Evolutionary conservation across 768 basidiomycete genomes (phyloP).

Genomic region (Pleurotus platypus): DNA sequence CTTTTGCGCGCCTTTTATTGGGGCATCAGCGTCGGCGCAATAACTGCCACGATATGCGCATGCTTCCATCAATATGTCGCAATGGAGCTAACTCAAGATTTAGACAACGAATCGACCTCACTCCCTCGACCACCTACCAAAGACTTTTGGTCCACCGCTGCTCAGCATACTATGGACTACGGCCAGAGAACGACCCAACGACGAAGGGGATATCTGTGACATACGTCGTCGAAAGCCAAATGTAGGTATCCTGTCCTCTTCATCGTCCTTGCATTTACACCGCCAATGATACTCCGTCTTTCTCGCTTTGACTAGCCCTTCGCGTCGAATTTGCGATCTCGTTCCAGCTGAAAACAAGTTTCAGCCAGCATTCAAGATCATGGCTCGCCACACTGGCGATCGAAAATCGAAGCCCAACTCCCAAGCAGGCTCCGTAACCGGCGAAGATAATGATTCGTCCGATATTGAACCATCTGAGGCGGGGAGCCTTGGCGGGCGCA

Average conservation of each 20-base stretch:
- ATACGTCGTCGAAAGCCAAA: conserved; percentile 61
- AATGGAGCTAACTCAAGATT: conserved; percentile 8
- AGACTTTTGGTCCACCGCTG: conserved; percentile 84
- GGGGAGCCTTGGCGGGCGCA: conserved; percentile 71
- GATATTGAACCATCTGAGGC: conserved; percentile 79
- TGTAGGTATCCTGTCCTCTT: conserved; percentile 47
- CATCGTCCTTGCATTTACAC: conserved; percentile 9
- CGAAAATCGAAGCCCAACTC: conserved; percentile 58
- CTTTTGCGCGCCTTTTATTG: not conserved
- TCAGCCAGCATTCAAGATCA: conserved; percentile 85
- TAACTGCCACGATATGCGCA: not conserved
- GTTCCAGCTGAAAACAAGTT: conserved; percentile 65
- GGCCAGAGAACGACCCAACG: conserved; percentile 61
- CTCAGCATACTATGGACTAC: conserved; percentile 74
- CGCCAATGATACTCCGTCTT: conserved; percentile 14
- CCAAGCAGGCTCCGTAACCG: conserved; percentile 68
- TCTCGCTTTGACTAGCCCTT: conserved; percentile 46
- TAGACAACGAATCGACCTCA: conserved; percentile 64
- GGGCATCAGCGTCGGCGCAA: too few relatives aligned
- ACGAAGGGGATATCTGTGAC: conserved; percentile 63
- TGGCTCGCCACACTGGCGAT: conserved; percentile 63
- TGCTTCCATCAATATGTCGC: not conserved
- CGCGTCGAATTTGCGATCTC: conserved; percentile 67
- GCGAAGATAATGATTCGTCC: conserved; percentile 74
- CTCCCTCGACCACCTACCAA: conserved; percentile 76